phyloP scores from a whole-genome alignment of 805 yeast species.

The Lipomyces spencermartinsiae region DNA sequence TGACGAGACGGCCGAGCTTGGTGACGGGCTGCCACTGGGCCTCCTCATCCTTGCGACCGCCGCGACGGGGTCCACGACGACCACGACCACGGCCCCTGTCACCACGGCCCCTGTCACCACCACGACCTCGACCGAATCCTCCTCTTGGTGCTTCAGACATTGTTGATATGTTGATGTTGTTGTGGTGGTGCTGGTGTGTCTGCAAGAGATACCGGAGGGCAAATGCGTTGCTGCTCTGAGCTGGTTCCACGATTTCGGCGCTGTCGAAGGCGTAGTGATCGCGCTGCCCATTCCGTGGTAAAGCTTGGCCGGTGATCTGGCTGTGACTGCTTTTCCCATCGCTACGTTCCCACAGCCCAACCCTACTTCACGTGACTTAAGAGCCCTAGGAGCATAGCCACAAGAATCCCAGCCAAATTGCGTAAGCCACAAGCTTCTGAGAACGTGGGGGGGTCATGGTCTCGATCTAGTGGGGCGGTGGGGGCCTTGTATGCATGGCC shows the following conservation, averaged over 20 bases:
- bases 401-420: background rate
- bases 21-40: constrained; percentile 99
- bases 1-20: constrained; percentile 99
- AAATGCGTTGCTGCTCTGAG: background rate
- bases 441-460: background rate
- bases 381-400: background rate
- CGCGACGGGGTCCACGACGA: constrained; percentile 67
- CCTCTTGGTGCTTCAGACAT: constrained; percentile 48
- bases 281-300: no score
- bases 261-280: background rate
- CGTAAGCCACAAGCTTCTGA: no score
- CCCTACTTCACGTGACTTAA: no score
- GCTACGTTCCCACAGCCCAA: no score
- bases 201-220: background rate
- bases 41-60: constrained; percentile 91
- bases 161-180: constrained; percentile 24
- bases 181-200: constrained; percentile 14
- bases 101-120: constrained; percentile 57
- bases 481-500: background rate
- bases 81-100: constrained; percentile 54
- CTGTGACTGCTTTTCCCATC: background rate
- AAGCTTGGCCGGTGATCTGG: no score
- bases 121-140: constrained; percentile 50
- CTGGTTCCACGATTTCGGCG: background rate
- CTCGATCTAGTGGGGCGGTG: background rate